Evolutionary conservation across 306 rosid genomes (phyloP).

Genomic region (Datisca glomerata): DNA sequence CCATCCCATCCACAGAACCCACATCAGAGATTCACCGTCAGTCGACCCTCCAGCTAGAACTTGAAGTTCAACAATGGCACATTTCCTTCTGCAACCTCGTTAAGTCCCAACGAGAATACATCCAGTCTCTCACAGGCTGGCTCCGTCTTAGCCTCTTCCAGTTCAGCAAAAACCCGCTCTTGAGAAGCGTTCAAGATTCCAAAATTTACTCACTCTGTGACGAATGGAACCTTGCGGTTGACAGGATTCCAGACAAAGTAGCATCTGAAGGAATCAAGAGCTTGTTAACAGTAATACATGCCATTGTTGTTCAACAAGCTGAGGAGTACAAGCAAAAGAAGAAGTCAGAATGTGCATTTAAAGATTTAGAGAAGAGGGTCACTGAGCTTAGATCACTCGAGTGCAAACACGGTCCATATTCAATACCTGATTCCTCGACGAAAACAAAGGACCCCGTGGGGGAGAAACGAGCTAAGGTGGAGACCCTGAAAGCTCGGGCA

Average conservation of each 20-base stretch:
- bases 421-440: slow-evolving; percentile 29
- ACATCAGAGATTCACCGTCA: slow-evolving; percentile 88
- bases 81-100: slow-evolving; percentile 72
- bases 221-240: slow-evolving; percentile 75
- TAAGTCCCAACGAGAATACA: slow-evolving; percentile 68
- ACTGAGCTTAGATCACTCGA: slow-evolving; percentile 59
- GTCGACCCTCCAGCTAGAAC: slow-evolving; percentile 85
- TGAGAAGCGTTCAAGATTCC: slow-evolving; percentile 51
- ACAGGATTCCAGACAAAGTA: slow-evolving; percentile 77
- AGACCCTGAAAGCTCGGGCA: slow-evolving; percentile 47
- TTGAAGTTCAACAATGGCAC: slow-evolving; percentile 91
- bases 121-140: slow-evolving; percentile 86
- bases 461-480: slow-evolving; percentile 70
- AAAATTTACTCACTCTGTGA: slow-evolving; percentile 76
- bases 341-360: slow-evolving; percentile 55
- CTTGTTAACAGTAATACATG: slow-evolving; percentile 71
- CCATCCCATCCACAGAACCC: slow-evolving; percentile 64
- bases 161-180: slow-evolving; percentile 37
- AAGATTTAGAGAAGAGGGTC: slow-evolving; percentile 75
- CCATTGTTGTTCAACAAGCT: slow-evolving; percentile 78
- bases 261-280: slow-evolving; percentile 93
- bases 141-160: slow-evolving; percentile 89
- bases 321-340: slow-evolving; percentile 72
- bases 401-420: slow-evolving; percentile 60
- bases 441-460: slow-evolving; percentile 40